Base-by-base conservation (phyloP, 305 asterid species). In the Ajuga reptans region DNA sequence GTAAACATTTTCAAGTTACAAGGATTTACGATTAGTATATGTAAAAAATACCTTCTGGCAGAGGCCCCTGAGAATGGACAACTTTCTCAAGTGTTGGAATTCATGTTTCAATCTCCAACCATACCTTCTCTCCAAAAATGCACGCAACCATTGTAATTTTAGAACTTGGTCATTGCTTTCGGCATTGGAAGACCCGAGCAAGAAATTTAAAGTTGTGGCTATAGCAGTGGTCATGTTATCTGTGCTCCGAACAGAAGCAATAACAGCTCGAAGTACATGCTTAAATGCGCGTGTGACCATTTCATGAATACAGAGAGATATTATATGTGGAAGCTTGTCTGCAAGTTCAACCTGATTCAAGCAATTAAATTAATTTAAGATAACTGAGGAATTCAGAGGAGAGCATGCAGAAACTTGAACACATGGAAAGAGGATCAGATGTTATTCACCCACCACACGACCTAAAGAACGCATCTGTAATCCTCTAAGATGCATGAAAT, bases 401-500 rank as follows among this genome's bases (percentile, higher is more conserved):
- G 9, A 24, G 37, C 34, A 52, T 18, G 57, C 53, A 21, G 16
- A 42, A 16, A 8, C 29, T 12, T 11, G 16, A n/a, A 9, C 47
- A 47, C 36, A 41, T n/a, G n/a, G 4, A 11, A 16, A 74, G 27
- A 50, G 59, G 52, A 53, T 9, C 34, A 68, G 79, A 75, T 14
- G 41, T 55, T 70, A 47, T 61, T 63, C 68, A 84, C 98, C 72
- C 84, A 94, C 99, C 98, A 94, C 98, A 45, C 81, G 91, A 77
- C 98, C 99, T 81, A 94, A 82, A 72, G 99, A 94, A 71, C 82
- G 82, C 96, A 94, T 91, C 79, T 84, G 89, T 73, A 94, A 75
- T 74, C 99, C 99, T 85, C 98, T 85, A 72, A 91, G 89, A 83
- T 94, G 99, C 99, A 94, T 94, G 89, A 94, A 91, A 78, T 94